phyloP scores from a whole-genome alignment of 345 rosid genomes.

The Zanthoxylum bungeanum region DNA sequence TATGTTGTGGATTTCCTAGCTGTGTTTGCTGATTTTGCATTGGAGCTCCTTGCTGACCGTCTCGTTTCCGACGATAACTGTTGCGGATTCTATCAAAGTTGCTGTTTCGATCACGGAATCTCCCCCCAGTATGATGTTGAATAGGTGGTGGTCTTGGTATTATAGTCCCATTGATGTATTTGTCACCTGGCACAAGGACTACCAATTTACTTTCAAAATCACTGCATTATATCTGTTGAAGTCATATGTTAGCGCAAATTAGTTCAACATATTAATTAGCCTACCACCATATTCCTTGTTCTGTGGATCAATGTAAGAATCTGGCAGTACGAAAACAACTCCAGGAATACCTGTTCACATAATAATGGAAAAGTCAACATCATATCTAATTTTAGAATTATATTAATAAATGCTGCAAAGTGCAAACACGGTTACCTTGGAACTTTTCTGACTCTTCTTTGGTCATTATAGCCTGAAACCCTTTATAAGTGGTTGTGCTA shows the following conservation, averaged over 20 bases:
- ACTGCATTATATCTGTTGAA: neutral
- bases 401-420: neutral
- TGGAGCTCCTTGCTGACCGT: conserved; percentile 37
- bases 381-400: neutral
- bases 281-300: conserved; percentile 95
- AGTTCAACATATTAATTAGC: neutral
- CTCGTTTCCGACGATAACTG: neutral
- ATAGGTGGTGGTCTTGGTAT: conserved; percentile 78
- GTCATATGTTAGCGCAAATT: conserved; percentile 3
- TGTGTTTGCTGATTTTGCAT: conserved; percentile 43
- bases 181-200: conserved; percentile 76
- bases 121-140: conserved; percentile 35
- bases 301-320: conserved; percentile 85
- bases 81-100: conserved; percentile 29
- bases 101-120: conserved; percentile 41
- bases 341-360: conserved; percentile 61
- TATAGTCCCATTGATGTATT: conserved; percentile 77
- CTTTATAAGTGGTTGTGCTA: conserved; percentile 89
- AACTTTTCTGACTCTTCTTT: conserved; percentile 82
- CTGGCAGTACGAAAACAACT: conserved; percentile 81
- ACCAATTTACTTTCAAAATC: neutral
- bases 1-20: conserved; percentile 36
- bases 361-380: conserved; percentile 17
- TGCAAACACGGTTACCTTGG: conserved; percentile 31
- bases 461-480: conserved; percentile 90